A percentile compares a stretch with the other conserved stretches of the same genome.
These are phyloP conservation scores for Silene vulgaris DNA, from an alignment of 179 eudicot species.

Conservation along the genomic window DNA sequence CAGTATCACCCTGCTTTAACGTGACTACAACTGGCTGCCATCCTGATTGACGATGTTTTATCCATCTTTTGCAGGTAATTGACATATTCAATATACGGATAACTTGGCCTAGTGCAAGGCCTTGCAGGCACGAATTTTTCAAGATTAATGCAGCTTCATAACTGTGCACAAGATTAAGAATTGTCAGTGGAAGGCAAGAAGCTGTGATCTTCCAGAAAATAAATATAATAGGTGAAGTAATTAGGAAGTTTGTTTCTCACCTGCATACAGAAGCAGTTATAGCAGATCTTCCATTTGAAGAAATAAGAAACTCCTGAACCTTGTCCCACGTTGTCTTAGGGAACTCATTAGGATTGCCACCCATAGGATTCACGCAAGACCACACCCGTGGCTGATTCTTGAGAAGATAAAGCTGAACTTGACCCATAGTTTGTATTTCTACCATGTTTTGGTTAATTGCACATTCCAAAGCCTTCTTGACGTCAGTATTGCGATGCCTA, in stretches of 20 bases:
- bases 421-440: slow-evolving; percentile 42
- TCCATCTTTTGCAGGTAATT: slow-evolving; percentile 48
- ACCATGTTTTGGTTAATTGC: slow-evolving; percentile 69
- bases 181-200: background rate
- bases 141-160: slow-evolving; percentile 76
- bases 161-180: slow-evolving; percentile 31
- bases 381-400: slow-evolving; percentile 64
- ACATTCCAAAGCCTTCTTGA: slow-evolving; percentile 60
- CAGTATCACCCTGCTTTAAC: slow-evolving; percentile 28
- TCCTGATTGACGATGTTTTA: slow-evolving; percentile 45
- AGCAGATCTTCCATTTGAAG: slow-evolving; percentile 58
- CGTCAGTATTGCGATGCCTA: slow-evolving; percentile 56
- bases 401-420: slow-evolving; percentile 46
- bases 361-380: slow-evolving; percentile 64
- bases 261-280: slow-evolving; percentile 58
- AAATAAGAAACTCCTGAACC: slow-evolving; percentile 54
- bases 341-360: slow-evolving; percentile 44
- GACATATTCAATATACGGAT: slow-evolving; percentile 62
- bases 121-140: slow-evolving; percentile 60
- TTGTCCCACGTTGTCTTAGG: slow-evolving; percentile 64
- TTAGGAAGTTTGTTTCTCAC: slow-evolving; percentile 27
- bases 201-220: background rate
- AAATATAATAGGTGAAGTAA: background rate
- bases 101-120: slow-evolving; percentile 56
- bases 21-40: slow-evolving; percentile 59